Conservation (phyloP, 2,329 filamentous ascomycete genomes). For the Apiospora kogelbergensis region DNA sequence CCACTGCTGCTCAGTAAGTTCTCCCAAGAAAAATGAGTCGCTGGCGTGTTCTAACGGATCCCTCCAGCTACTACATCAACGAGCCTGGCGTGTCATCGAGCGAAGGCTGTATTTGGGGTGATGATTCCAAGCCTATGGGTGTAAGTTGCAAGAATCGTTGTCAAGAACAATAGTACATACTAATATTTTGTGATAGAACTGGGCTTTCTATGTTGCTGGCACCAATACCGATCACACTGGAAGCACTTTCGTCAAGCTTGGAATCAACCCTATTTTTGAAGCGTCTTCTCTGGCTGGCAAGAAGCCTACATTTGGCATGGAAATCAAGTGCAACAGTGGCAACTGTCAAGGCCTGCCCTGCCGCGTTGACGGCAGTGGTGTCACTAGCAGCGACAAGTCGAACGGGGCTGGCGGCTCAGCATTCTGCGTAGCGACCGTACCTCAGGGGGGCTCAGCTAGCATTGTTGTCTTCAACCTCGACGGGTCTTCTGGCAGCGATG, state of each 20-base stretch:
- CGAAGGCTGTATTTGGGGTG: conserved; percentile 73
- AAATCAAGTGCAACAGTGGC: conserved; percentile 66
- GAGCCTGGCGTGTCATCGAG: conserved; percentile 61
- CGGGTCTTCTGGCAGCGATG: conserved; percentile 33
- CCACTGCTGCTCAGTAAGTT: conserved; percentile 72
- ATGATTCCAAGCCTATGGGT: conserved; percentile 59
- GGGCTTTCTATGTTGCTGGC: conserved; percentile 74
- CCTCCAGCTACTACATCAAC: conserved; percentile 71
- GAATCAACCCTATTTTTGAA: conserved; percentile 75
- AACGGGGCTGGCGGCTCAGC: conserved; percentile 65
- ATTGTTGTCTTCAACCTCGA: conserved; percentile 61
- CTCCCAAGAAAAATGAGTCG: not conserved
- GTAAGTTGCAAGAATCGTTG: not conserved
- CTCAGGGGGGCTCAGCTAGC: conserved; percentile 63
- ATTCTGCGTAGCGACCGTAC: conserved; percentile 77
- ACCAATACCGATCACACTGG: conserved; percentile 67
- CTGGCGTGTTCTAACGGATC: conserved; percentile 16
- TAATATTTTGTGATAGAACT: conserved; percentile 49
- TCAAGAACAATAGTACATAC: not conserved
- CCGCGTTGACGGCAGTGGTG: conserved; percentile 64
- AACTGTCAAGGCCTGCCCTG: conserved; percentile 75
- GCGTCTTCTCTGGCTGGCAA: conserved; percentile 51
- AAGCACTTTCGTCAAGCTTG: conserved; percentile 72
- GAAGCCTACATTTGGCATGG: conserved; percentile 66
- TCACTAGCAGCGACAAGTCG: conserved; percentile 54